Evolutionary conservation across 2,329 filamentous ascomycete genomes (phyloP).

Genomic region (Fusarium sororula): DNA sequence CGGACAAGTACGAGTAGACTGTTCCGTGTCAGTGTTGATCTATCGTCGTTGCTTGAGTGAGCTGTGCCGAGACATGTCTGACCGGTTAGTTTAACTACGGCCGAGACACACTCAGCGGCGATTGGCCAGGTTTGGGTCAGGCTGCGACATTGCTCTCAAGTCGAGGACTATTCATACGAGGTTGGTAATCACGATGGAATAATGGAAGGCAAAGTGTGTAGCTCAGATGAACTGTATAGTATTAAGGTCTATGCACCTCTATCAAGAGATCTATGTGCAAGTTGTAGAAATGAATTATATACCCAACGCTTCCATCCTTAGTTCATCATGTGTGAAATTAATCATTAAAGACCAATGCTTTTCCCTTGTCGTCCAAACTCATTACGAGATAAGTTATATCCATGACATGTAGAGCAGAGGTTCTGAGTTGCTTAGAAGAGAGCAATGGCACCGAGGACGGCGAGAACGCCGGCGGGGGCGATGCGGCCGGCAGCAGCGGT

Average conservation of each 20-base stretch:
- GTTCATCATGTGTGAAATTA: conserved; percentile 20
- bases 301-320: conserved; percentile 28
- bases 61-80: not conserved
- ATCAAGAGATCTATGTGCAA: conserved; percentile 28
- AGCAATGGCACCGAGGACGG: conserved; percentile 67
- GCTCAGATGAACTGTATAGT: conserved; percentile 15
- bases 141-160: too few relatives aligned
- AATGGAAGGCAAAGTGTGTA: not conserved
- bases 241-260: conserved; percentile 34
- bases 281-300: conserved; percentile 33
- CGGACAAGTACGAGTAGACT: not conserved
- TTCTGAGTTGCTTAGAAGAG: conserved; percentile 58
- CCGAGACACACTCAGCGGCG: not conserved
- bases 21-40: not conserved
- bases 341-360: conserved; percentile 24
- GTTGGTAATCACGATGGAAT: not conserved
- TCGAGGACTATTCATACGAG: not conserved
- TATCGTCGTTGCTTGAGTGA: not conserved
- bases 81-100: not conserved
- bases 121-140: not conserved
- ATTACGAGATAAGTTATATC: not conserved
- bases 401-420: not conserved
- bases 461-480: conserved; percentile 53
- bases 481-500: conserved; percentile 63
- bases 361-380: conserved; percentile 7